Evolutionary conservation across 208 protist species (phyloP), one percentile per base, ranked within the genome.

Genomic region (Acanthamoeba sp.): DNA sequence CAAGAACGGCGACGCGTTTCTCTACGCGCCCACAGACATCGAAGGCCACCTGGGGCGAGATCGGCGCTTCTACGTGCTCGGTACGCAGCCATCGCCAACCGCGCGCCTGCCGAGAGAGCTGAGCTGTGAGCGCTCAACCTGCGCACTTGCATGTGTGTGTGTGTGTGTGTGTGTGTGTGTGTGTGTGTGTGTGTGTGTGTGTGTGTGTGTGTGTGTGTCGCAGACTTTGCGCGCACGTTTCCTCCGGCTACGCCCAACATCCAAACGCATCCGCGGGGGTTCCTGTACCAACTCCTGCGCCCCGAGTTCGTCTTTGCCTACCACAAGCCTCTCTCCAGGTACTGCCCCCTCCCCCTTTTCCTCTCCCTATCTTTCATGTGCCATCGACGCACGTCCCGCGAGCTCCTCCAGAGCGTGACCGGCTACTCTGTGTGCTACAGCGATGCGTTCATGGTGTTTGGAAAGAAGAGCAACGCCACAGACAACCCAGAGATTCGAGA

Each of bases 151-250:
- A n/a, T n/a, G n/a, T n/a, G n/a, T n/a, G n/a, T n/a, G n/a, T n/a
- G n/a, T n/a, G n/a, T n/a, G n/a, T n/a, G n/a, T n/a, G n/a, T n/a
- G n/a, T n/a, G n/a, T n/a, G n/a, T n/a, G n/a, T n/a, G n/a, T n/a
- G n/a, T n/a, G n/a, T n/a, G n/a, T n/a, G n/a, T n/a, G n/a, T n/a
- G n/a, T n/a, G n/a, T n/a, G n/a, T n/a, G n/a, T n/a, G n/a, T n/a
- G n/a, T n/a, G n/a, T n/a, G n/a, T n/a, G n/a, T n/a, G n/a, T 27
- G 52, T 22, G 52, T 59, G 52, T 55, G 24, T 59, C 29, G 12
- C 69, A 87, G 93, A 95, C 48, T 92, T 91, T 91, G 76, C 93
- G 7, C 55, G 93, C n/a, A 91, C 59, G 14, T 92, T 95, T 16
- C 93, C 93, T 14, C 80, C 93, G 16, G 22, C 71, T 9, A 89